These are phyloP conservation scores for Tuctoria greenei DNA, from an alignment of 176 grass and related monocot genomes.

Conservation along the genomic window DNA sequence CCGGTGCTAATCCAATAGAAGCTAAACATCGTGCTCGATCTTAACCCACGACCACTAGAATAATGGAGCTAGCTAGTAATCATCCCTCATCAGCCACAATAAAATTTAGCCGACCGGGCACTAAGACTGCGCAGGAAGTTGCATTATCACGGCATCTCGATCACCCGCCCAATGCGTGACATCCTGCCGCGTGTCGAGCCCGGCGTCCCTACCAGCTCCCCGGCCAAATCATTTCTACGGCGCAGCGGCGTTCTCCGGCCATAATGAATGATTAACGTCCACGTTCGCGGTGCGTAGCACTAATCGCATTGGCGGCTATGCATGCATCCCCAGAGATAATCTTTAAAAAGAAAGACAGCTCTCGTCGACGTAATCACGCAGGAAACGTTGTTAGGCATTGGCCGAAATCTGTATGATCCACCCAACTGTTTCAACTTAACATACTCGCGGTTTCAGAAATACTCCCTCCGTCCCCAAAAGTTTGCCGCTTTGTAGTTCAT, in stretches of 20 bases:
- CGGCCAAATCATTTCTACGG: not conserved
- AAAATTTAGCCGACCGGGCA: conserved; percentile 12
- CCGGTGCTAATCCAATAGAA: not conserved
- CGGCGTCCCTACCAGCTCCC: not conserved
- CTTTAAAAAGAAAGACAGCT: not conserved
- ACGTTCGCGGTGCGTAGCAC: conserved; percentile 13
- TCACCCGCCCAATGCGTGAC: conserved; percentile 27
- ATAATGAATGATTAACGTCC: conserved; percentile 7
- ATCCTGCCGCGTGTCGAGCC: conserved; percentile 28
- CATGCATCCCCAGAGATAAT: conserved; percentile 24
- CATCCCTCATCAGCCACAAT: not conserved
- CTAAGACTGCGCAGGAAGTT: not conserved
- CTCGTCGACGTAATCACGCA: not conserved
- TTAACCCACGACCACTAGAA: not conserved
- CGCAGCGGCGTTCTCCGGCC: not conserved
- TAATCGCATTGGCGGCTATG: not conserved
- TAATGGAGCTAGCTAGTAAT: not conserved
- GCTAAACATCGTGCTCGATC: not conserved
- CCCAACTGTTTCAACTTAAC: too few relatives aligned
- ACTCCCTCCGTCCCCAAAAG: too few relatives aligned
- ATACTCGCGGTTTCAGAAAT: too few relatives aligned
- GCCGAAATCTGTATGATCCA: too few relatives aligned
- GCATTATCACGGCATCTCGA: not conserved
- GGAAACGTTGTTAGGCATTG: not conserved
- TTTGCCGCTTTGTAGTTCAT: too few relatives aligned